A percentile compares a stretch with the other conserved stretches of the same genome.
Conservation (phyloP, 352 stramenopile species). For the Chrysophaeum taylorii region DNA sequence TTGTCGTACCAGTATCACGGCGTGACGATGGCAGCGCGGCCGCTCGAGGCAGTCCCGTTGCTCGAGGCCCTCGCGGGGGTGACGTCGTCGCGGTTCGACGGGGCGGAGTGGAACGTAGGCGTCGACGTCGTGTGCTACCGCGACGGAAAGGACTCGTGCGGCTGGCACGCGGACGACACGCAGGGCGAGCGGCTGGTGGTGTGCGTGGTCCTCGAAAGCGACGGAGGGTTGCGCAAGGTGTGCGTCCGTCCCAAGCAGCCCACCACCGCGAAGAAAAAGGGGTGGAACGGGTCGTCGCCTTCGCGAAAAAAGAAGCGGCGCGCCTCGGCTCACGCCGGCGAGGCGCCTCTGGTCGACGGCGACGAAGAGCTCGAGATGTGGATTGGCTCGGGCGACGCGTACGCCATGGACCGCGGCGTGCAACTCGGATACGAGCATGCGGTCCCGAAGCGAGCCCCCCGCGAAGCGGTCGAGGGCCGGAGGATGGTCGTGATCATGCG, state of each 20-base stretch:
- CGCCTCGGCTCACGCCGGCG: background rate
- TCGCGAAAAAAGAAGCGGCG: background rate
- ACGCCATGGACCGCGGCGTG: slow-evolving; percentile 27
- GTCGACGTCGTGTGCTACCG: slow-evolving; percentile 36
- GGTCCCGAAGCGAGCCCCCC: slow-evolving; percentile 23
- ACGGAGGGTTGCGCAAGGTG: background rate
- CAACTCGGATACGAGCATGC: slow-evolving; percentile 34
- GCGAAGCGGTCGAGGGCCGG: background rate
- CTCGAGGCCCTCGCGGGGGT: slow-evolving; percentile 22
- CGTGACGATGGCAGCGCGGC: slow-evolving; percentile 30
- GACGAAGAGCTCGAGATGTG: slow-evolving; percentile 37
- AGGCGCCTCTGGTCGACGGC: slow-evolving; percentile 20
- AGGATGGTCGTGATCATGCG: slow-evolving; percentile 2
- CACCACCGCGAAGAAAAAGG: no score
- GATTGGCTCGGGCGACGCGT: slow-evolving; percentile 30
- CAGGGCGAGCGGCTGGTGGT: slow-evolving; percentile 35
- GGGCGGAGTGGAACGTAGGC: slow-evolving; percentile 32
- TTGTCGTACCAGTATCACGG: slow-evolving; percentile 34
- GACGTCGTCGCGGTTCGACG: slow-evolving; percentile 17
- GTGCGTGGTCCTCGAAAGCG: slow-evolving; percentile 31
- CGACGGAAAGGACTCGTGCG: slow-evolving; percentile 31
- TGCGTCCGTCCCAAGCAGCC: background rate
- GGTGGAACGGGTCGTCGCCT: no score
- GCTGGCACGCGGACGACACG: slow-evolving; percentile 38
- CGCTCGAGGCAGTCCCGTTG: slow-evolving; percentile 27